Evolutionary conservation across 805 yeast species (phyloP).

Genomic region (Yarrowia yakushimensis): DNA sequence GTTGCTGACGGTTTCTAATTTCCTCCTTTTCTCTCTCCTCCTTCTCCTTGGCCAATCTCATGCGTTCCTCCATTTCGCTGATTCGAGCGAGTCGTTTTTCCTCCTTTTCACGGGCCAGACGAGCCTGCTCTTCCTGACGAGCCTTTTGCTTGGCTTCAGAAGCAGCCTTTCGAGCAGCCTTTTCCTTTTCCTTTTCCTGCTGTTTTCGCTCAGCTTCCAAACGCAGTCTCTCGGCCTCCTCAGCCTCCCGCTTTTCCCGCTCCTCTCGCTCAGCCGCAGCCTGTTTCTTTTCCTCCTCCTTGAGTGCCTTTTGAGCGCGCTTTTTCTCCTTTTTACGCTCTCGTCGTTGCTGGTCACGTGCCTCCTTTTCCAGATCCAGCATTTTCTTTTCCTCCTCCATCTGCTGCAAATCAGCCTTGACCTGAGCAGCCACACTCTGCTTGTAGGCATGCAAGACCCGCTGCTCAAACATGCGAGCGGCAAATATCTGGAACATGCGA

Average conservation of each 20-base stretch:
- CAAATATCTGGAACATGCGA: conserved; percentile 71
- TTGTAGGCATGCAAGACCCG: conserved; percentile 72
- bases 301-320: conserved; percentile 40
- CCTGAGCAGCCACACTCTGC: conserved; percentile 67
- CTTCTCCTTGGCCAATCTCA: neutral
- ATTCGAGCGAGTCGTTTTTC: conserved; percentile 27
- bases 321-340: conserved; percentile 44
- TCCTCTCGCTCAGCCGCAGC: conserved; percentile 38
- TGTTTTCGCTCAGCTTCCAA: conserved; percentile 3
- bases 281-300: conserved; percentile 41
- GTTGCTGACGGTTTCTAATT: neutral
- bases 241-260: conserved; percentile 30
- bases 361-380: conserved; percentile 36
- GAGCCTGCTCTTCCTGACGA: conserved; percentile 34
- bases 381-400: conserved; percentile 36
- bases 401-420: conserved; percentile 37
- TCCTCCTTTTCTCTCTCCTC: conserved; percentile 1
- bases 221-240: neutral
- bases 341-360: conserved; percentile 40
- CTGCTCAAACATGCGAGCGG: conserved; percentile 71
- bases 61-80: conserved; percentile 29
- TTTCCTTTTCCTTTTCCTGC: conserved; percentile 10
- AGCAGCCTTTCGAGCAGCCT: conserved; percentile 7
- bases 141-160: conserved; percentile 27
- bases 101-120: conserved; percentile 34